Evolutionary conservation across 495 filamentous ascomycete species (phyloP), one percentile per base, ranked within the genome.

Genomic region (Penicillium taxi): DNA sequence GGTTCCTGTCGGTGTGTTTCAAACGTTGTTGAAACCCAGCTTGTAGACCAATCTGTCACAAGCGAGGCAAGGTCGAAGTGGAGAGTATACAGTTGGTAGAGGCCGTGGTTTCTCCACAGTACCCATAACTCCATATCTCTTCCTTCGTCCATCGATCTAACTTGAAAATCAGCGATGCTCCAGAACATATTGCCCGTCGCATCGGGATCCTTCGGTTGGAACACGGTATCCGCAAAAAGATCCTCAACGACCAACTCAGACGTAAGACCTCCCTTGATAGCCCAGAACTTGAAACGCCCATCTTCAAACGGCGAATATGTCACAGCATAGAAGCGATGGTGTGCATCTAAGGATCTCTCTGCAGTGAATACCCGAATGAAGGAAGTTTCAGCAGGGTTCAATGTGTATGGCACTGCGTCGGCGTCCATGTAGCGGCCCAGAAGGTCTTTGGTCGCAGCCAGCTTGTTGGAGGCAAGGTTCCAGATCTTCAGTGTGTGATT

Each of bases 231-330:
- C 0, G 82, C 68, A 35, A 79, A 85, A 15, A 85, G 57, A 51
- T 94, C 89, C 35, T 72, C 67, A 12, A 94, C 69, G 7, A 77
- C 73, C 6, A 84, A 53, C 5, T 70, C 71, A 13, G 74, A 74
- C 21, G 72, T 72, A 27, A 78, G 67, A 18, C 79, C 73, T 11
- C 80, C 75, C 38, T 72, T 70, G 2, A 88, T 72, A 34, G 74
- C 79, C 86, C 89, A 99, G 60, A 99, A 89, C 59, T 96, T 96
- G 74, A 99, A 96, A 45, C 87, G 79, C 16, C 86, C 85, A 53
- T 87, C 69, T 40, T 84, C 78, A 49, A 87, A 69, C 6, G 91
- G 87, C 21, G 88, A 94, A 56, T 86, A 95, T 9, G 86, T 90
- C 15, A 84, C 77, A 14, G 87, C 73, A 40, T 84, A 73, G 46